Conservation (phyloP, 768 basidiomycete species). For the Termitomyces sp. region DNA sequence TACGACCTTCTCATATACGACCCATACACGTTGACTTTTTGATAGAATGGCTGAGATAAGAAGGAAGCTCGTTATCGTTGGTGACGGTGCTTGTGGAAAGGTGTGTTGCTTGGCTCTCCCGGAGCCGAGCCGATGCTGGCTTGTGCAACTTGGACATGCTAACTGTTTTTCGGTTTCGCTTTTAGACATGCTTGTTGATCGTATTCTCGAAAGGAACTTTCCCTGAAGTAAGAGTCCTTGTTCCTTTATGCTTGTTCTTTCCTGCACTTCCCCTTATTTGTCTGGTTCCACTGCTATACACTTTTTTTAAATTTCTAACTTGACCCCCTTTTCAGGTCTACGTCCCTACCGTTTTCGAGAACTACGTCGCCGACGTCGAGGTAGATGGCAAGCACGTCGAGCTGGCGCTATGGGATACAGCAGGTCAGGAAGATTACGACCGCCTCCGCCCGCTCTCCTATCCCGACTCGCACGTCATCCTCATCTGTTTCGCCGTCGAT, state of each 20-base stretch:
- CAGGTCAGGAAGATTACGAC: conserved; percentile 99
- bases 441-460: conserved; percentile 96
- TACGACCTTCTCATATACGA: neutral
- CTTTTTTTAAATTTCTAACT: neutral
- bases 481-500: conserved; percentile 98
- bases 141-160: conserved; percentile 1
- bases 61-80: conserved; percentile 98
- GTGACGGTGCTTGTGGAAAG: conserved; percentile 98
- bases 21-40: neutral
- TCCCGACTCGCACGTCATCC: conserved; percentile 99
- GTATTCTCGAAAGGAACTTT: conserved; percentile 97
- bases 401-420: conserved; percentile 99
- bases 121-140: neutral
- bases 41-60: conserved; percentile 88
- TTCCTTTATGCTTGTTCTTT: neutral
- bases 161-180: neutral
- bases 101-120: conserved; percentile 26
- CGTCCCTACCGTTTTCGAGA: conserved; percentile 99
- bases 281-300: neutral
- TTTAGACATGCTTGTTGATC: conserved; percentile 86
- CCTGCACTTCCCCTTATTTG: neutral
- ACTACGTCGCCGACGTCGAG: conserved; percentile 98
- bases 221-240: conserved; percentile 67
- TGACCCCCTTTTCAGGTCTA: conserved; percentile 65
- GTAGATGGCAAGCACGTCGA: conserved; percentile 99